A percentile compares a stretch with the other conserved stretches of the same genome.
Evolutionary conservation across 352 stramenopile species (phyloP).

Genomic region (Phytopythium ostracodes): DNA sequence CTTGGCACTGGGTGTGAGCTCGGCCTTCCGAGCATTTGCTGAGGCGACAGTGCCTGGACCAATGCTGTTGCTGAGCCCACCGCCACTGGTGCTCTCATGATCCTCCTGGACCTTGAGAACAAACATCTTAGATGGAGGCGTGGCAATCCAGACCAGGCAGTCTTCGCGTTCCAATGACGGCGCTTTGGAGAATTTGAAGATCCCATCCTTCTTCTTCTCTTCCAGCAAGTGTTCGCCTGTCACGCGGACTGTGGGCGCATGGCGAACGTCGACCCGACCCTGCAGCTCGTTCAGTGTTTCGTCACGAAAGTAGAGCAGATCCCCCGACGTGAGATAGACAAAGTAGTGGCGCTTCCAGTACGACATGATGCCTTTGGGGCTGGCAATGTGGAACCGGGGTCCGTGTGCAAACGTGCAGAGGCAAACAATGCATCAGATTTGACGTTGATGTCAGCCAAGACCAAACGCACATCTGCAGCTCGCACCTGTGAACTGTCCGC

Average conservation of each 20-base stretch:
- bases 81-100: slow-evolving; percentile 26
- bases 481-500: slow-evolving; percentile 52
- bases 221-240: slow-evolving; percentile 71
- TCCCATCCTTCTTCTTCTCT: slow-evolving; percentile 66
- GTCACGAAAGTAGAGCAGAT: slow-evolving; percentile 78
- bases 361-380: slow-evolving; percentile 74
- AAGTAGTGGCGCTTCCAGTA: slow-evolving; percentile 86
- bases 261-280: slow-evolving; percentile 69
- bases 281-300: slow-evolving; percentile 68
- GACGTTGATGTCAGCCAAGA: neutral
- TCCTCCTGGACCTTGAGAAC: slow-evolving; percentile 75
- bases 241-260: slow-evolving; percentile 73
- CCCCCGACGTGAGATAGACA: slow-evolving; percentile 64
- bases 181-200: slow-evolving; percentile 74
- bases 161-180: slow-evolving; percentile 49
- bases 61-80: slow-evolving; percentile 15
- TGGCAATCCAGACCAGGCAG: slow-evolving; percentile 80
- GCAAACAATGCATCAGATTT: neutral
- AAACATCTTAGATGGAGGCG: slow-evolving; percentile 82
- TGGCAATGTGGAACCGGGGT: neutral
- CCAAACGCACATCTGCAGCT: neutral
- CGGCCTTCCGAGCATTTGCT: slow-evolving; percentile 29
- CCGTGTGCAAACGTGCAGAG: neutral
- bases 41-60: slow-evolving; percentile 17
- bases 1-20: slow-evolving; percentile 64